Evolutionary conservation across 1,284 basidiomycete genomes (phyloP).

Genomic region (Kwoniella shivajii): DNA sequence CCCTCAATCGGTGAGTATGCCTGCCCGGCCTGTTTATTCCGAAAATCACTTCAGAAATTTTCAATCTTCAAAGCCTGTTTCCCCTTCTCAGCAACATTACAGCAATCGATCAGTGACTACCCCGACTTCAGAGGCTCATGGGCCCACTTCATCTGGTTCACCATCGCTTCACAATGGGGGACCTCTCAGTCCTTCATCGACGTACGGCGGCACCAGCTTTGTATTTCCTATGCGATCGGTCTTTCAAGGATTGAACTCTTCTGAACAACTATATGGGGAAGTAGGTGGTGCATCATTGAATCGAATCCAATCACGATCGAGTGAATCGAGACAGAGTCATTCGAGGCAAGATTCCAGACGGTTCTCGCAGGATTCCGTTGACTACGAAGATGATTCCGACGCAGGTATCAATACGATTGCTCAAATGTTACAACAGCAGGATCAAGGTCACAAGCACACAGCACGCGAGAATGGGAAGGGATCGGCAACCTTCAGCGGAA

Average conservation of each 20-base stretch:
- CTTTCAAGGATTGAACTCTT: constrained; percentile 29
- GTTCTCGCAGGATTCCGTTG: neutral
- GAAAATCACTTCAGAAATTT: neutral
- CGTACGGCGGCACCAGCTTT: constrained; percentile 29
- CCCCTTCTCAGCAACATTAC: neutral
- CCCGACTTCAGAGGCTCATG: neutral
- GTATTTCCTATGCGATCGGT: constrained; percentile 51
- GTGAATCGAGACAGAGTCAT: neutral
- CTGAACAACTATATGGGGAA: neutral
- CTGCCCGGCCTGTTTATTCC: constrained; percentile 1
- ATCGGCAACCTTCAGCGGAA: constrained; percentile 8
- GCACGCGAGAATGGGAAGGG: neutral
- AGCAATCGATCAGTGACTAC: constrained; percentile 4
- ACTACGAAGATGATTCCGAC: constrained; percentile 5
- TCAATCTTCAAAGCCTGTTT: constrained; percentile 1
- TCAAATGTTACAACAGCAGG: constrained; percentile 26
- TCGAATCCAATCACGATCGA: neutral
- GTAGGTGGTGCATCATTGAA: constrained; percentile 2
- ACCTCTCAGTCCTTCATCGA: constrained; percentile 26
- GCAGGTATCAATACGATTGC: constrained; percentile 28
- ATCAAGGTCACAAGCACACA: neutral
- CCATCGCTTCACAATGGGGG: constrained; percentile 17
- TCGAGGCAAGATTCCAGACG: neutral
- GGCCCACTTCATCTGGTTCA: constrained; percentile 8
- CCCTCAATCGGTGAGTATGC: constrained; percentile 7